Conservation (phyloP, 768 basidiomycete genomes). For the Rhodocollybia butyracea region DNA sequence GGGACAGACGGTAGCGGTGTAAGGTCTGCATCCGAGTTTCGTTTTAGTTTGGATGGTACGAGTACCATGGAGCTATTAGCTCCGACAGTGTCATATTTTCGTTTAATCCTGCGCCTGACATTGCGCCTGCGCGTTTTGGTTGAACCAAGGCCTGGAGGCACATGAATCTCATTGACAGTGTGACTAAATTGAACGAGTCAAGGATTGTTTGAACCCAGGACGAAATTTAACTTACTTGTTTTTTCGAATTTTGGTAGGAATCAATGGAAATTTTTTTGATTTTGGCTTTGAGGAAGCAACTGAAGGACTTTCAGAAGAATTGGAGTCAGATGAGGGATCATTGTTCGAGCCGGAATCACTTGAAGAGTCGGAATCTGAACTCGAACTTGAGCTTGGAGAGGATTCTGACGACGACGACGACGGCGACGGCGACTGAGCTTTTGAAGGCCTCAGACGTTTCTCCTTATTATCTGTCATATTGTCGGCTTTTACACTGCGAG, state of each 20-base stretch:
- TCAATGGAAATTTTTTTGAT: neutral
- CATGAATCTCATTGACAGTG: neutral
- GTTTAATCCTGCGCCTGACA: slow-evolving; percentile 3
- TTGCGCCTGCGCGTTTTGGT: slow-evolving; percentile 7
- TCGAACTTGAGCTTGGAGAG: neutral
- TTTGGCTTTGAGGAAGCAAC: neutral
- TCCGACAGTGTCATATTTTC: neutral
- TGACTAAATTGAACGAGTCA: neutral
- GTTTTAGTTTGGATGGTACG: neutral
- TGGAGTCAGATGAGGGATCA: neutral
- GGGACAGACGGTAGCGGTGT: neutral
- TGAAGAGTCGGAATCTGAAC: slow-evolving; percentile 3
- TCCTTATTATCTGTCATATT: neutral
- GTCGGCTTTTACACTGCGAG: no score
- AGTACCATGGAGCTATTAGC: neutral
- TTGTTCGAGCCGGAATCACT: neutral
- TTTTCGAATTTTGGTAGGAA: no score
- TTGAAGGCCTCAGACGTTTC: neutral
- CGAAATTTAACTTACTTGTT: no score
- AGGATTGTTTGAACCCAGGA: neutral
- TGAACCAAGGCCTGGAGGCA: slow-evolving; percentile 6
- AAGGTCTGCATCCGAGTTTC: neutral
- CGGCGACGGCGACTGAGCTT: neutral
- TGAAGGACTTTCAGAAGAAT: neutral
- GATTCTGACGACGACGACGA: neutral